Percentiles rank a stretch among this genome's conserved stretches.
Evolutionary conservation across 768 basidiomycete species (phyloP).

Genomic region (Lactifluus volemus): DNA sequence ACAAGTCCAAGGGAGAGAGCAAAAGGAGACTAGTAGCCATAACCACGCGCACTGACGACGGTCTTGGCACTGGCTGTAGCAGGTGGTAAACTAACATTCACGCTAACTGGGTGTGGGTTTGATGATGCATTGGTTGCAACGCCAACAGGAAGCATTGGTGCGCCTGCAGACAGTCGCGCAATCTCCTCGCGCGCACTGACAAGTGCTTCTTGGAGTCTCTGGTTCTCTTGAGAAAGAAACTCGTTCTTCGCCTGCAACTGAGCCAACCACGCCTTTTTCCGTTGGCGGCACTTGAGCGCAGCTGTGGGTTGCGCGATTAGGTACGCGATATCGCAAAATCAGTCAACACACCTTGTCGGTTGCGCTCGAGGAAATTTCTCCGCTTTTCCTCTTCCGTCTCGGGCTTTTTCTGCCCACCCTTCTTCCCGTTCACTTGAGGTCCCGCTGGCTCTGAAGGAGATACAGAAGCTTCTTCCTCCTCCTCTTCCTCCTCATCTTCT

Average conservation of each 20-base stretch:
- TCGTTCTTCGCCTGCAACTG: slow-evolving; percentile 93
- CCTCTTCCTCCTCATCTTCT: slow-evolving; percentile 29
- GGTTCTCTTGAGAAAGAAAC: slow-evolving; percentile 87
- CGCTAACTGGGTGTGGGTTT: slow-evolving; percentile 15
- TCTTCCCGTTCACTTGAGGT: slow-evolving; percentile 19
- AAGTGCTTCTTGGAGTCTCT: slow-evolving; percentile 80
- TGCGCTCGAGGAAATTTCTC: slow-evolving; percentile 92
- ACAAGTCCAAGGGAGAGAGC: not conserved
- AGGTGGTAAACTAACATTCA: slow-evolving; percentile 19
- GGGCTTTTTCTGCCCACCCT: slow-evolving; percentile 52
- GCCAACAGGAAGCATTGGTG: slow-evolving; percentile 8
- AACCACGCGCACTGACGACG: slow-evolving; percentile 13
- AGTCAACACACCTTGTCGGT: slow-evolving; percentile 77
- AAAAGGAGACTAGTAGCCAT: slow-evolving; percentile 11
- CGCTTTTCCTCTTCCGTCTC: slow-evolving; percentile 99
- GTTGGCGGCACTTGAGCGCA: slow-evolving; percentile 96
- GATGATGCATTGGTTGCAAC: slow-evolving; percentile 1
- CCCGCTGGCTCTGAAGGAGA: slow-evolving; percentile 6
- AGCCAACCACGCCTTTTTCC: slow-evolving; percentile 96
- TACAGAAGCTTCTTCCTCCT: slow-evolving; percentile 29
- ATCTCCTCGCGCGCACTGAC: slow-evolving; percentile 89
- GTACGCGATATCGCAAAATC: slow-evolving; percentile 5
- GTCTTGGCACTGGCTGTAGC: not conserved
- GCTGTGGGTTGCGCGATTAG: slow-evolving; percentile 38
- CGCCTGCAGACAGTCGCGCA: slow-evolving; percentile 55